These are phyloP conservation scores for Phytophthora tentaculata DNA, from an alignment of 352 stramenopile species.

Conservation along the genomic window DNA sequence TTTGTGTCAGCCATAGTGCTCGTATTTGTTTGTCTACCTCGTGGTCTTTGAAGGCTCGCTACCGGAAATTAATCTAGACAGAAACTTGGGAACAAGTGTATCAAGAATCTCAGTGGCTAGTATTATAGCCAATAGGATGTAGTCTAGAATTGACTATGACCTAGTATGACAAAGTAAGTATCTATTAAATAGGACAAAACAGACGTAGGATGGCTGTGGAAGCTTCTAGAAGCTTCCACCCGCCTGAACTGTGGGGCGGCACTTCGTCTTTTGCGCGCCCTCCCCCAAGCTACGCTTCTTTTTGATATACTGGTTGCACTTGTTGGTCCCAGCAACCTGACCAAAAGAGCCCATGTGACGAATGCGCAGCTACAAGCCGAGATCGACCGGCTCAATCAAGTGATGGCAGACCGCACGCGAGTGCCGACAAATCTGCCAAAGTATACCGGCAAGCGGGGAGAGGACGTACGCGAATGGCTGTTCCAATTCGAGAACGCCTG, in stretches of 20 bases:
- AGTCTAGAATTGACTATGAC: no score
- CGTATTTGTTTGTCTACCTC: no score
- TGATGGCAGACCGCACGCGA: neutral
- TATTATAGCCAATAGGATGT: no score
- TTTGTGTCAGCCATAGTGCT: no score
- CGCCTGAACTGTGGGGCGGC: neutral
- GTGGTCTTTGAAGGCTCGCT: no score
- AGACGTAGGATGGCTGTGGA: neutral
- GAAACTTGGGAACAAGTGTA: no score
- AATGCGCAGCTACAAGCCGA: neutral
- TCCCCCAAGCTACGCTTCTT: neutral
- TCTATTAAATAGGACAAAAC: no score
- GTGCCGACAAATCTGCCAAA: conserved; percentile 1
- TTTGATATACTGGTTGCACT: conserved; percentile 3
- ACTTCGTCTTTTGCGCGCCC: neutral
- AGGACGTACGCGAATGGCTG: conserved; percentile 5
- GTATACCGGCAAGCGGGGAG: neutral
- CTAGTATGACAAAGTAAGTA: no score
- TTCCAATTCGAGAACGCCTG: conserved; percentile 6
- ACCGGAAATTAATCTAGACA: no score
- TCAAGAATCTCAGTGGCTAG: no score
- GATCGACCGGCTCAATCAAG: conserved; percentile 7
- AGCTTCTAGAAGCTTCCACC: neutral
- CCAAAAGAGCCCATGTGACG: neutral
- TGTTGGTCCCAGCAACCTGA: conserved; percentile 5